Conservation (phyloP, 371 early-diverging fungal genomes). For the Rhizopus stolonifer region DNA sequence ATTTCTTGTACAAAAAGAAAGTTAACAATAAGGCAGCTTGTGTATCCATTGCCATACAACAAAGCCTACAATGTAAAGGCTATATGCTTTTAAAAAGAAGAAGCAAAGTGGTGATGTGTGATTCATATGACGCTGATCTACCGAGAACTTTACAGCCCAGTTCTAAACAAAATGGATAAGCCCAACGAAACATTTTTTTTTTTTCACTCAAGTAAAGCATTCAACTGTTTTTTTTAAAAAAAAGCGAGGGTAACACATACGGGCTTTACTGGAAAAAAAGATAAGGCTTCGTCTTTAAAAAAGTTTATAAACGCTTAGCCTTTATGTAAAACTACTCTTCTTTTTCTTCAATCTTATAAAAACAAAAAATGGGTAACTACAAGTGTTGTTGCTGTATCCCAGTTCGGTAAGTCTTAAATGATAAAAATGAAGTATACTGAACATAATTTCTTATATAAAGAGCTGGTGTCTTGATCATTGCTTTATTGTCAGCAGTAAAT, state of each 20-base stretch:
- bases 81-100: no score
- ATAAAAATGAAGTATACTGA: background rate
- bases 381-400: slow-evolving; percentile 30
- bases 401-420: slow-evolving; percentile 17
- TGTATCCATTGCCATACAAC: no score
- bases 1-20: no score
- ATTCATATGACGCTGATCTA: no score
- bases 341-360: slow-evolving; percentile 1
- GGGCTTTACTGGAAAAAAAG: background rate
- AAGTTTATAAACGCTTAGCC: no score
- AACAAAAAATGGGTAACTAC: slow-evolving; percentile 17
- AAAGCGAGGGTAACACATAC: background rate
- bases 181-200: background rate
- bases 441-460: slow-evolving; percentile 3
- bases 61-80: no score
- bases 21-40: no score
- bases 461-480: slow-evolving; percentile 32
- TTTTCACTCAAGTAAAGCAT: background rate
- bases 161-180: background rate
- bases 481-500: slow-evolving; percentile 27
- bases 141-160: no score
- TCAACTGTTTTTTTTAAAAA: background rate
- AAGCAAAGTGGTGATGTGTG: no score
- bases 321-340: no score
- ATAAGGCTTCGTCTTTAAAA: background rate